Base-by-base conservation (phyloP, 768 basidiomycete species). In the Kwoniella bestiolae region DNA sequence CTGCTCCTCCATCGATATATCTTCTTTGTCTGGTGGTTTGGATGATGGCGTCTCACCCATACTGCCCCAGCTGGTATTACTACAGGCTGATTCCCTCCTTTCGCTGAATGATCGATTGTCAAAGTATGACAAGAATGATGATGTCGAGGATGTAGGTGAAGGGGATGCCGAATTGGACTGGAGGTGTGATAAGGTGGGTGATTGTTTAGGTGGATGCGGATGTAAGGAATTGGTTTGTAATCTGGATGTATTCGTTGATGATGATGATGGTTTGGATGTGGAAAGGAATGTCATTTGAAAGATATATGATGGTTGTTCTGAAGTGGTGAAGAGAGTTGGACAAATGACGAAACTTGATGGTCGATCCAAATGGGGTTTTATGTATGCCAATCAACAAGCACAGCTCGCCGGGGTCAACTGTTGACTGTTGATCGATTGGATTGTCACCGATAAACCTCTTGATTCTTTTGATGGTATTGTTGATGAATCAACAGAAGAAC, bases 11-110 rank as follows among this genome's bases (percentile, higher is more conserved):
- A 52, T 55, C 18, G 21, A 44, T 26, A 65, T 45, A 52, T 62
- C 51, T n/a, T 59, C 50, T 1, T 55, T n/a, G 21, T 55, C 52
- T 25, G 57, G 31, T 12, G 29, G 47, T 23, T 50, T 52, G 12
- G 47, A 45, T 16, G 28, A 52, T 26, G 65, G 32, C 32, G 32
- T 46, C 28, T 61, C 66, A 21, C 60, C 60, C 45, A 57, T 63
- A 50, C 60, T 68, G 32, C 66, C 66, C 62, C 66, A 68, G 28
- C 58, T 60, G 7, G 66, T 67, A 45, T 55, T 28, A 29, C 59
- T 61, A 35, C 50, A 44, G 1, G 38, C 53, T 21, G 60, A 62
- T 47, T 67, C 56, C 28, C 66, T 47, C 41, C 63, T 58, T 35
- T 59, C 63, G 11, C 46, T 32, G 28, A 56, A 56, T 29, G 52